Evolutionary conservation across 1,284 basidiomycete genomes (phyloP).

Genomic region (Pseudozyma pruni): DNA sequence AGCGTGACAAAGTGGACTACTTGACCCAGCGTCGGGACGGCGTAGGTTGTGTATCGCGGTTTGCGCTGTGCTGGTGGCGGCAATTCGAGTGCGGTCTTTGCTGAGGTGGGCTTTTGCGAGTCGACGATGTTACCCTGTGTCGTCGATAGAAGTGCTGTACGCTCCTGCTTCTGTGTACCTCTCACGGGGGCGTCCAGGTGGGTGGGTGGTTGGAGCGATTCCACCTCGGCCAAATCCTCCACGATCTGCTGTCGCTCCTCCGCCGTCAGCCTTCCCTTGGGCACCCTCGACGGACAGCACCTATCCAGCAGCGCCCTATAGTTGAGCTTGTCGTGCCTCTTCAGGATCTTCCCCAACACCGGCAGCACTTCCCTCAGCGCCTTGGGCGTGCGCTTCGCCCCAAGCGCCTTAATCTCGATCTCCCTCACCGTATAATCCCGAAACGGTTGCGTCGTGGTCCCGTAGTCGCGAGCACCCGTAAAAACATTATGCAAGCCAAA

Average conservation of each 20-base stretch:
- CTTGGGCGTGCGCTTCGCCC: constrained; percentile 76
- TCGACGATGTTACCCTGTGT: constrained; percentile 1
- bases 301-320: constrained; percentile 77
- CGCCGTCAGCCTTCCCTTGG: constrained; percentile 36
- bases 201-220: constrained; percentile 7
- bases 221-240: constrained; percentile 70
- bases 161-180: background rate
- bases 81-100: constrained; percentile 10
- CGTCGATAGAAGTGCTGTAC: background rate
- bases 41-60: constrained; percentile 81
- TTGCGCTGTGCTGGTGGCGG: constrained; percentile 69
- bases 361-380: constrained; percentile 74
- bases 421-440: constrained; percentile 77
- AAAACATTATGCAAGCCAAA: constrained; percentile 77
- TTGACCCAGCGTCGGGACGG: constrained; percentile 75
- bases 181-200: constrained; percentile 4
- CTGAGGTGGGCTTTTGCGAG: background rate
- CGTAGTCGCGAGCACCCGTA: constrained; percentile 49
- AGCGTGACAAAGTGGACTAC: constrained; percentile 68
- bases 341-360: constrained; percentile 75
- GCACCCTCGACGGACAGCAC: constrained; percentile 80
- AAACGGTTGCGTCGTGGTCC: constrained; percentile 64
- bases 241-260: constrained; percentile 77
- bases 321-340: constrained; percentile 77
- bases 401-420: constrained; percentile 74